Evolutionary conservation across 768 basidiomycete genomes (phyloP), one percentile per base, ranked within the genome.

Genomic region (Suillus discolor): DNA sequence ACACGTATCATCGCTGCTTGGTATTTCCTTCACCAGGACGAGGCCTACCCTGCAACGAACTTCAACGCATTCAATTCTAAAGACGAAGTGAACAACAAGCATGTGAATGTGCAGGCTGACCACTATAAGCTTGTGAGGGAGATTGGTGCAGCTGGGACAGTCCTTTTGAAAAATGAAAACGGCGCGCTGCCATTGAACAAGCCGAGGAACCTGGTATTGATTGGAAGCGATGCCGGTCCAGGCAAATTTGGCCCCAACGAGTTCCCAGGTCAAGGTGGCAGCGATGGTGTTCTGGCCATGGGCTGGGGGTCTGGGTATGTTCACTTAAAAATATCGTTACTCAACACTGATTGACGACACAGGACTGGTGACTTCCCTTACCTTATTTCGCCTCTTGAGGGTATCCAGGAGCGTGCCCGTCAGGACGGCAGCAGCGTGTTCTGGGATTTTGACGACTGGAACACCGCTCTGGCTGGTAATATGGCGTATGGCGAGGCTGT

Each of bases 281-380:
- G 78, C 44, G 84, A 84, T 67, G 91, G 92, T 16, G 84, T 89
- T n/a, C 80, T 96, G 13, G 93, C 92, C 11, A 91, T 94, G 89
- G 93, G 93, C 31, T 96, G 94, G 94, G 94, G 92, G 23, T 89
- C 87, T 61, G 92, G 91, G 73, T 77, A 20, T n/a, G 75, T 71
- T 13, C 15, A 0, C 23, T 20, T 62, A 8, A 20, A 34, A 3
- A 23, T 36, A 1, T 31, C 31, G 31, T 31, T 31, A 31, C 5
- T 31, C 31, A 6, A 31, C 31, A 31, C 31, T 62, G 65, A 41
- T 57, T 15, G 45, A 6, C 13, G 8, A 8, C 18, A 6, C 57
- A 81, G 83, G 8, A 92, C 92, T 0, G 83, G 85, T 8, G 84
- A 87, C 69, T 89, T 90, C 80, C 87, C 93, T 5, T 93, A 92